Evolutionary conservation across 1,284 basidiomycete genomes (phyloP).

Genomic region (Testicularia cyperi): DNA sequence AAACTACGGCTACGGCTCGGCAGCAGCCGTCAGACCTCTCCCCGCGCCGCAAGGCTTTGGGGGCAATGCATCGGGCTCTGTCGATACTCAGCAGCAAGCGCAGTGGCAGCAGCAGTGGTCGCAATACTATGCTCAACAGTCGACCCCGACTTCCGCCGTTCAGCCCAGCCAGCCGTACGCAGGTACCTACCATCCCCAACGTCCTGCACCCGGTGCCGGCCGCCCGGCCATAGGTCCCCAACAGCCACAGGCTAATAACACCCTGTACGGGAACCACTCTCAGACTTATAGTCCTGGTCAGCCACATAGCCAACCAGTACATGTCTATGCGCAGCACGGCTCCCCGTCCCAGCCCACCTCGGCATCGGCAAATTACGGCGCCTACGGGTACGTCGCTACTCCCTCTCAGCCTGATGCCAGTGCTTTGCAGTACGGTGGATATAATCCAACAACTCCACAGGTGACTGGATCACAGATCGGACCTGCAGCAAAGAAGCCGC

Average conservation of each 20-base stretch:
- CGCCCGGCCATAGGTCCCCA: conserved; percentile 1
- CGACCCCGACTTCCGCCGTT: conserved; percentile 8
- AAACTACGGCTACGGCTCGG: conserved; percentile 47
- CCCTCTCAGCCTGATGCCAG: conserved; percentile 1
- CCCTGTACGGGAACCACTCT: conserved; percentile 4
- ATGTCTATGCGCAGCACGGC: conserved; percentile 6
- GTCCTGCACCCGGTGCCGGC: conserved; percentile 9
- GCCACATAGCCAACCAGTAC: no score
- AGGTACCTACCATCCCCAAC: background rate
- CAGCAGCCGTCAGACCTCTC: conserved; percentile 2
- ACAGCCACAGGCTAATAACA: conserved; percentile 2
- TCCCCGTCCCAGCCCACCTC: conserved; percentile 16
- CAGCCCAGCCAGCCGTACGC: background rate
- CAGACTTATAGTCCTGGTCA: conserved; percentile 15
- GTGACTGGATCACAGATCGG: conserved; percentile 16
- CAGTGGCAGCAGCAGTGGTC: conserved; percentile 38
- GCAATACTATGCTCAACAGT: conserved; percentile 36
- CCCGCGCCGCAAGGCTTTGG: no score
- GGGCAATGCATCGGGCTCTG: conserved; percentile 4
- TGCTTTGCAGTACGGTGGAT: background rate
- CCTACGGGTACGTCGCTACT: conserved; percentile 7
- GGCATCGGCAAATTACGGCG: conserved; percentile 18
- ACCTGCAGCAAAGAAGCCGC: conserved; percentile 23
- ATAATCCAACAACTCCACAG: conserved; percentile 3
- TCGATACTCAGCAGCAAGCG: conserved; percentile 15